Conservation (phyloP, 306 rosid genomes). For the Elaeagnus macrophylla region DNA sequence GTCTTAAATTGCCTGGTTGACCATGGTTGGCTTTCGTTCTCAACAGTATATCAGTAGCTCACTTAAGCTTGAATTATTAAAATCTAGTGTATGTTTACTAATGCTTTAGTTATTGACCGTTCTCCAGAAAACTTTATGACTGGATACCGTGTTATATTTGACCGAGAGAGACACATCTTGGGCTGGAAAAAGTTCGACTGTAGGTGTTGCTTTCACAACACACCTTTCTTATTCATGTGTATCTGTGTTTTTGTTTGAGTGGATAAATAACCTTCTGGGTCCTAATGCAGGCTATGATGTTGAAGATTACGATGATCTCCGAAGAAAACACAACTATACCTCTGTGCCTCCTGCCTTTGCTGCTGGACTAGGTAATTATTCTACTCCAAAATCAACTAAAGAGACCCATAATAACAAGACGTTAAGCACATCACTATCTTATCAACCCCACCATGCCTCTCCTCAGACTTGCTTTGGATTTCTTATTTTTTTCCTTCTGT, state of each 20-base stretch:
- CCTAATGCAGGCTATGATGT: constrained; percentile 56
- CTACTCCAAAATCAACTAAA: constrained; percentile 33
- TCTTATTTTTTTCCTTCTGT: constrained; percentile 24
- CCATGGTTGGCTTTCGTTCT: too few species aligned
- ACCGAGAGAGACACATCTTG: constrained; percentile 62
- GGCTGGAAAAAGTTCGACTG: constrained; percentile 92
- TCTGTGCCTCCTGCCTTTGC: constrained; percentile 66
- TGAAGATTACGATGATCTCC: constrained; percentile 34
- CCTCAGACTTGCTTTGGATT: constrained; percentile 30
- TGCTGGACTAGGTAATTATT: constrained; percentile 47
- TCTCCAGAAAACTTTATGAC: constrained; percentile 90
- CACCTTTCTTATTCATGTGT: constrained; percentile 9
- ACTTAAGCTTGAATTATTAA: too few species aligned
- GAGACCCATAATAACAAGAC: constrained; percentile 23
- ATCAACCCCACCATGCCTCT: constrained; percentile 17
- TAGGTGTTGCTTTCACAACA: constrained; percentile 31
- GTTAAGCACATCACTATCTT: constrained; percentile 38
- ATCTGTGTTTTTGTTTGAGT: too few species aligned
- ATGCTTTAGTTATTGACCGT: constrained; percentile 19
- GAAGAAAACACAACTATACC: constrained; percentile 32
- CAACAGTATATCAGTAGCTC: background rate
- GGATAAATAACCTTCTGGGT: constrained; percentile 7
- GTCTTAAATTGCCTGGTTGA: too few species aligned
- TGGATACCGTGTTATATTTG: constrained; percentile 77
- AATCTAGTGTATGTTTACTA: background rate